These are phyloP conservation scores for Salix suchowensis DNA, from an alignment of 345 rosid genomes.

Conservation along the genomic window DNA sequence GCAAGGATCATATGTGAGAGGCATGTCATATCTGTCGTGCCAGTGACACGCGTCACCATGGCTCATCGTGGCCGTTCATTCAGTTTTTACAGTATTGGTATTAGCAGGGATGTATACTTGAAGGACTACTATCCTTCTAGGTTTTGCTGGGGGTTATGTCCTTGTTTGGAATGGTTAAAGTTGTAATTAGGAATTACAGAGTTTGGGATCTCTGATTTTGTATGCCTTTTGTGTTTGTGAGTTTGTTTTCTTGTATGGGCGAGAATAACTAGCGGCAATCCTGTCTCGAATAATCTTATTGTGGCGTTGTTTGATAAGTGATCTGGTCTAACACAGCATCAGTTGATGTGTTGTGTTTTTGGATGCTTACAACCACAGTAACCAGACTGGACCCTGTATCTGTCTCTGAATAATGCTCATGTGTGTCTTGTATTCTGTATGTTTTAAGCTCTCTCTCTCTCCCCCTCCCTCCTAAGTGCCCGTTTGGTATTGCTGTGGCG, in stretches of 20 bases:
- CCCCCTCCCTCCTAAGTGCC: too few relatives aligned
- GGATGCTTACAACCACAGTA: too few relatives aligned
- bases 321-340: too few relatives aligned
- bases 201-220: background rate
- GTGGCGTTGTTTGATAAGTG: too few relatives aligned
- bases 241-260: background rate
- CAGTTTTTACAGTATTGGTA: conserved; percentile 86
- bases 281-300: background rate
- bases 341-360: too few relatives aligned
- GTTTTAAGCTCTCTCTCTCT: too few relatives aligned
- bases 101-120: conserved; percentile 73
- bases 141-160: conserved; percentile 94
- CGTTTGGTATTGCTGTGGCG: too few relatives aligned
- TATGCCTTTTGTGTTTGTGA: background rate
- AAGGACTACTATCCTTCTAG: conserved; percentile 88
- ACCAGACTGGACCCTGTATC: too few relatives aligned
- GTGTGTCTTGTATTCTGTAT: too few relatives aligned
- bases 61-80: conserved; percentile 59
- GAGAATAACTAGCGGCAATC: background rate
- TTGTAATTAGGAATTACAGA: conserved; percentile 17
- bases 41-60: conserved; percentile 89
- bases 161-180: conserved; percentile 89
- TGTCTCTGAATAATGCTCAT: too few relatives aligned
- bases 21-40: conserved; percentile 80
- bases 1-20: conserved; percentile 88